Conservation (phyloP, 1,284 basidiomycete species). For the Schizophyllum amplum region DNA sequence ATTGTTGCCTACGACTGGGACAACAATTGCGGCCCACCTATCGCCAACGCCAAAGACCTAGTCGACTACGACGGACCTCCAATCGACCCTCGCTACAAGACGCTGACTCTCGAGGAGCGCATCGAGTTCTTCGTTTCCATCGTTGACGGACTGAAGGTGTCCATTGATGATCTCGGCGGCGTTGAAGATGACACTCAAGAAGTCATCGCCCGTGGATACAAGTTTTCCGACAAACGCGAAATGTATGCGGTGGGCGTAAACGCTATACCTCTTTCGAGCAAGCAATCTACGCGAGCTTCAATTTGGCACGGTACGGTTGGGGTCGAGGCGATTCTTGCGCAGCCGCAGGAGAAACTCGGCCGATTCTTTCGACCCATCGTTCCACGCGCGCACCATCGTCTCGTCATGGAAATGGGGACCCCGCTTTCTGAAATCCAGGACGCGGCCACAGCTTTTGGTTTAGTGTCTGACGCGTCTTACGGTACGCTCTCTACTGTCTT, state of each 20-base stretch:
- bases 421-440: neutral
- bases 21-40: neutral
- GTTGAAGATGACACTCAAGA: neutral
- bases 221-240: neutral
- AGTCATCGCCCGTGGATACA: neutral
- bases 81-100: neutral
- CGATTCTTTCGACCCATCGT: neutral
- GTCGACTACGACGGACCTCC: neutral
- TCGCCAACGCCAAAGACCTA: neutral
- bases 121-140: neutral
- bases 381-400: neutral
- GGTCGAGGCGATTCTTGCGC: neutral
- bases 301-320: neutral
- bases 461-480: neutral
- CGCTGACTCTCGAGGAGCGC: neutral
- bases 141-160: neutral
- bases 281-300: neutral
- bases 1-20: neutral
- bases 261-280: too few relatives aligned
- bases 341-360: neutral
- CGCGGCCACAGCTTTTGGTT: neutral
- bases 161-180: neutral
- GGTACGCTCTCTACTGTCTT: neutral
- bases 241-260: neutral
- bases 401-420: neutral